Base-by-base conservation (phyloP, 176 grass and related monocot genomes). In the Elymus sibiricus region DNA sequence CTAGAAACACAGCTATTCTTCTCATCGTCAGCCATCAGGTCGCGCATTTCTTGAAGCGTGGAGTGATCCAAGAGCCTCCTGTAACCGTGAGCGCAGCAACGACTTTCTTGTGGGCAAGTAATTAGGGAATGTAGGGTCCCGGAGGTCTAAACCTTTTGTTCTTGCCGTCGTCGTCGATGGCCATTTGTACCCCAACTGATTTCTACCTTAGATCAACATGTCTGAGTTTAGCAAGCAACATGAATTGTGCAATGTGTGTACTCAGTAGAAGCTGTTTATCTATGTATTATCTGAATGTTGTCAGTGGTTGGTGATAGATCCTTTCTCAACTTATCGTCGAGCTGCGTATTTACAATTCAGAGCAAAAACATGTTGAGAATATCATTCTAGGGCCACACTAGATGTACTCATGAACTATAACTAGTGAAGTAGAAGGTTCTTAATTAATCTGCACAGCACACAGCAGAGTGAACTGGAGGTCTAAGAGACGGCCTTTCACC, bases 401-500 rank as follows among this genome's bases (percentile, higher is more conserved):
- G 64, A 64, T 22, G 60, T 13, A n/a, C 35, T 0, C 17, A 67
- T 87, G 64, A 25, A 86, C 26, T 9, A 40, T 16, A 39, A 24
- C 24, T n/a, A 32, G 4, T 38, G 39, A 29, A 22, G 29, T 56
- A 56, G 17, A 40, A 46, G 28, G 44, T 9, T 77, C 46, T 82
- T 60, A n/a, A 34, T 58, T 46, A 39, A 60, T 56, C 61, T 82
- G 68, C 59, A 74, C 31, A 13, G 35, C 35, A 56, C 59, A 74
- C 31, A 13, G 35, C 58, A 11, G 0, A 34, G 22, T 74, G 7
- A 40, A 70, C 56, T 88, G 64, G 31, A 66, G 19, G 38, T 9
- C 38, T 84, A 76, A 71, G 87, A 5, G 29, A 76, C 78, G 19
- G 65, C 76, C 86, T 91, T 94, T 76, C 87, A 87, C 79, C 91